A percentile compares a stretch with the other conserved stretches of the same genome.
These are phyloP conservation scores for Phoenix dactylifera DNA, from an alignment of 176 grass and related monocot genomes.

Conservation along the genomic window DNA sequence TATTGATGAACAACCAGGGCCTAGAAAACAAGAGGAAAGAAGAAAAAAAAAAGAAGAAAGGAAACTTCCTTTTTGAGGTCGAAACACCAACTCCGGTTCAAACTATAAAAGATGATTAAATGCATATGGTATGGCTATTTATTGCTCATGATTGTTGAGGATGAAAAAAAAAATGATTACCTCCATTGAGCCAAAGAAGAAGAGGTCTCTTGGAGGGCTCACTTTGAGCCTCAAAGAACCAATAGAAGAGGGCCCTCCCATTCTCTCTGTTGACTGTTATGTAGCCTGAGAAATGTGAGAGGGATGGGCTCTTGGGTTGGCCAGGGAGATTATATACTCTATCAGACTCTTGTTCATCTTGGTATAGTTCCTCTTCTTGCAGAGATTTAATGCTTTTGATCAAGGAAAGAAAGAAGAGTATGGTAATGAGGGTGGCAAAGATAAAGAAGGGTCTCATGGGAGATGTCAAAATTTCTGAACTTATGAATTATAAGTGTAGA, in stretches of 20 bases:
- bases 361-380: constrained; percentile 1
- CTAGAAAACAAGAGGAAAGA: constrained; percentile 20
- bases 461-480: too few species aligned
- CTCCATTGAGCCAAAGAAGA: constrained; percentile 86
- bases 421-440: neutral
- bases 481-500: too few species aligned
- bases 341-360: constrained; percentile 20
- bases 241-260: constrained; percentile 19
- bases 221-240: constrained; percentile 72
- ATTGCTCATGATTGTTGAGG: neutral
- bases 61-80: neutral
- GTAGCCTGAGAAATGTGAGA: constrained; percentile 28
- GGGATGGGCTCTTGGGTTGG: constrained; percentile 4
- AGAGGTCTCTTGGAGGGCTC: constrained; percentile 39
- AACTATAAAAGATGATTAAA: constrained; percentile 4
- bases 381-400: neutral
- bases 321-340: constrained; percentile 24
- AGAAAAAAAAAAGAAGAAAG: constrained; percentile 7
- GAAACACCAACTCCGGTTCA: too few species aligned
- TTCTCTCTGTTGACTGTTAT: constrained; percentile 9
- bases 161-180: constrained; percentile 1
- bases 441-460: constrained; percentile 1
- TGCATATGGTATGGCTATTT: neutral
- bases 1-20: constrained; percentile 70
- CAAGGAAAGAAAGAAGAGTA: neutral